Evolutionary conservation across 352 stramenopile genomes (phyloP), one percentile per base, ranked within the genome.

Genomic region (Globisporangium recalcitrans): DNA sequence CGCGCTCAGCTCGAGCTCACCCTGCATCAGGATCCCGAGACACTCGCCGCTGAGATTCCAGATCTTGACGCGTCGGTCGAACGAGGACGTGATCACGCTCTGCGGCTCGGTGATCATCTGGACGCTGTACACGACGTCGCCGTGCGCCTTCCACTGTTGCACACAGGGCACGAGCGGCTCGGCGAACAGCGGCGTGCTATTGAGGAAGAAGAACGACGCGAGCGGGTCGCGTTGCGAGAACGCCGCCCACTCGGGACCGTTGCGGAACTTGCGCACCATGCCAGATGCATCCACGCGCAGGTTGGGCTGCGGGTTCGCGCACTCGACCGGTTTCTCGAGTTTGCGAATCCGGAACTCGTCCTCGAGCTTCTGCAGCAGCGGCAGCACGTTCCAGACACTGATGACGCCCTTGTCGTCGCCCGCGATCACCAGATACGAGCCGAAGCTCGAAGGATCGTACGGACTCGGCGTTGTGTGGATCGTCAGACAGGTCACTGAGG

Each of bases 391-490:
- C 82, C 85, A 95, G 21, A 92, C 67, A 44, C 66, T 79, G 44
- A 95, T 49, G 49, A 77, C 78, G 16, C 85, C 85, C 36, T 93
- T 90, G 65, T 95, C 86, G 53, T 95, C 86, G 21, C 85, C 85
- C 4, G 78, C 77, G 65, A 90, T 72, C 3, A 94, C 53, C 8
- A 87, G 40, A 32, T 82, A 89, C 13, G 71, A 75, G 19, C 60
- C 69, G 38, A 81, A 77, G 19, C 26, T 36, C 4, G 52, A 49
- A 2, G 62, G 34, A 26, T 77, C 66, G 29, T 80, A 48, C 11
- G 51, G 59, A 52, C 24, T 66, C 24, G 38, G 67, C 14, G 58
- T 73, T 21, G 52, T 73, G 57, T 83, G 65, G 6, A 67, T 68
- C 40, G 71, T 58, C 19, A 86, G 62, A 62, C 79, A 83, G 32